Base-by-base conservation (phyloP, 495 filamentous ascomycete genomes). In the Elasticomyces elasticus region DNA sequence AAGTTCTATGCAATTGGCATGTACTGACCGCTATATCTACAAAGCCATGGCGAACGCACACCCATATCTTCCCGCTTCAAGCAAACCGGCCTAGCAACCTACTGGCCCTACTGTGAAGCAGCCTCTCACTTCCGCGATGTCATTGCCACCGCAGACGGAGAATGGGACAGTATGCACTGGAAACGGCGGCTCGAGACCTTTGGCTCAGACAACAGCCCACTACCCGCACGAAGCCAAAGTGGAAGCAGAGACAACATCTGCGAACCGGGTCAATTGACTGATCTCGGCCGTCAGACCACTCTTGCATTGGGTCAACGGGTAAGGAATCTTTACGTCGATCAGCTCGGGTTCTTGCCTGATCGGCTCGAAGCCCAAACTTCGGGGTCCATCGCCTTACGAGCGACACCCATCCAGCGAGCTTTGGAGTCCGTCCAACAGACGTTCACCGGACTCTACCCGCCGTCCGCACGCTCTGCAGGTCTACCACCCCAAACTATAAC, bases 61-160 rank as follows among this genome's bases (percentile, higher is more conserved):
- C 92, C 91, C 27, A 87, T 97, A 15, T 83, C 79, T 17, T 76
- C 87, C 15, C 82, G 94, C 7, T 95, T 98, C 67, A 80, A 87
- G 66, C 94, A 94, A 74, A 79, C 59, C 6, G 59, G 55, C 13
- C 43, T 52, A 9, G n/a, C 47, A 27, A 15, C 60, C 84, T 79
- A 86, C 67, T 98, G 92, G 92, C 86, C 92, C 9, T 98, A 96
- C 70, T 98, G 92, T 71, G 76, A 75, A 47, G 79, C 82, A 38
- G 89, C 87, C 17, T 75, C 76, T 30, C 81, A 79, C 55, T 76
- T 96, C 65, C 78, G 78, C 33, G 81, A 85, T 59, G 78, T 83
- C 63, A 79, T 89, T 11, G 72, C 89, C 35, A 77, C 70, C 22
- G 76, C 67, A 12, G 66, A 76, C 22, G 76, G 80, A 53, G 67